These are phyloP conservation scores for Solanum peruvianum DNA, from an alignment of 257 asterid species.

Conservation along the genomic window DNA sequence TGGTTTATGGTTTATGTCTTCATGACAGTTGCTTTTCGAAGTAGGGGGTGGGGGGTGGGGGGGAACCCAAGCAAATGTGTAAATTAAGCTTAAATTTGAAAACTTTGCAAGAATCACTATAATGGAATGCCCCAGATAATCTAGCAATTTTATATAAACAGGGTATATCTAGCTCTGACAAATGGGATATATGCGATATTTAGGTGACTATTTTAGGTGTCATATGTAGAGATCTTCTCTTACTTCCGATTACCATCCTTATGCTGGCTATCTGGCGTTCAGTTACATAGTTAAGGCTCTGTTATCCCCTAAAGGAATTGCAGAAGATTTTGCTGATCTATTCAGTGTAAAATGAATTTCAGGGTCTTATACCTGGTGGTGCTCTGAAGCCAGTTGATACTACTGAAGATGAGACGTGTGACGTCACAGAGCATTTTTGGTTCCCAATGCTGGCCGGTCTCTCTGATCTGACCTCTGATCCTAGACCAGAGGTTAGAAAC, in stretches of 20 bases:
- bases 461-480: constrained; percentile 93
- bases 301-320: background rate
- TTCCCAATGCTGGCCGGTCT: constrained; percentile 99
- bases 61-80: background rate
- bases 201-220: background rate
- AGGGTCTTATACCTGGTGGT: constrained; percentile 98
- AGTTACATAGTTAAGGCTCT: background rate
- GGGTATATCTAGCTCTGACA: background rate
- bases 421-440: constrained; percentile 98
- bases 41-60: background rate
- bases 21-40: background rate
- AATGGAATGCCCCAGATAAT: background rate
- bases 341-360: constrained; percentile 15
- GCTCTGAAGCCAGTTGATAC: constrained; percentile 70
- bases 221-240: background rate
- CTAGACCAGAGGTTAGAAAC: constrained; percentile 87
- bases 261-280: background rate
- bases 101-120: background rate
- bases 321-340: background rate
- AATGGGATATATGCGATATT: background rate
- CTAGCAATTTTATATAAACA: background rate
- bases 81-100: background rate
- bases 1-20: background rate
- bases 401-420: constrained; percentile 49
- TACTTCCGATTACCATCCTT: background rate